Conservation (phyloP, 2,329 filamentous ascomycete species). For the Didymella glomerata region DNA sequence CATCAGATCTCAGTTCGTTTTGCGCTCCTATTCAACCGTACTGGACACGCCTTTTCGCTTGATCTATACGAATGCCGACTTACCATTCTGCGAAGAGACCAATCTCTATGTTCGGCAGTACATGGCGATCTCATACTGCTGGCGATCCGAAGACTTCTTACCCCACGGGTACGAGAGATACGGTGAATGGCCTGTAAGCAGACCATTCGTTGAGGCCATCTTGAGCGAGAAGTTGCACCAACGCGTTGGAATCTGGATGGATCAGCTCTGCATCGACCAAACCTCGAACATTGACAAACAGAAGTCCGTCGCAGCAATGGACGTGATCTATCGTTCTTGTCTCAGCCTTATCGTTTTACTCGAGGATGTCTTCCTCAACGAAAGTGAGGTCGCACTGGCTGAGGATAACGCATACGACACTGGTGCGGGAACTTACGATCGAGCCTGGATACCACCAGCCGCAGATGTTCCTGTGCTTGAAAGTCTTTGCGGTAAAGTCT, state of each 20-base stretch:
- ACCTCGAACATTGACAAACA: conserved; percentile 18
- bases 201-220: conserved; percentile 27
- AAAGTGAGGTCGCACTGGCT: conserved; percentile 12
- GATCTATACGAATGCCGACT: conserved; percentile 18
- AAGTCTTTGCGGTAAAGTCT: conserved; percentile 22
- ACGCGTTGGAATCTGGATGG: conserved; percentile 31
- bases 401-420: conserved; percentile 5
- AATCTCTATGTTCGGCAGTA: conserved; percentile 28
- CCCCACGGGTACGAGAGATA: conserved; percentile 16
- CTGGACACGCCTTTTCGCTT: conserved; percentile 28
- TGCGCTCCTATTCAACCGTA: conserved; percentile 20
- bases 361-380: conserved; percentile 25
- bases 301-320: conserved; percentile 29
- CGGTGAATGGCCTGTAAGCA: conserved; percentile 29
- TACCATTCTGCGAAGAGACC: conserved; percentile 19
- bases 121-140: conserved; percentile 31
- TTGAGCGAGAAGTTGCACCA: conserved; percentile 25
- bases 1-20: conserved; percentile 10
- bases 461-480: not conserved
- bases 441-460: conserved; percentile 9
- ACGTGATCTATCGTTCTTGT: conserved; percentile 30
- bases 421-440: not conserved
- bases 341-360: conserved; percentile 24
- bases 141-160: conserved; percentile 23
- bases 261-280: conserved; percentile 32